A percentile compares a stretch with the other conserved stretches of the same genome.
phyloP scores from a whole-genome alignment of 202 grass and related monocot species.

The Setaria italica region DNA sequence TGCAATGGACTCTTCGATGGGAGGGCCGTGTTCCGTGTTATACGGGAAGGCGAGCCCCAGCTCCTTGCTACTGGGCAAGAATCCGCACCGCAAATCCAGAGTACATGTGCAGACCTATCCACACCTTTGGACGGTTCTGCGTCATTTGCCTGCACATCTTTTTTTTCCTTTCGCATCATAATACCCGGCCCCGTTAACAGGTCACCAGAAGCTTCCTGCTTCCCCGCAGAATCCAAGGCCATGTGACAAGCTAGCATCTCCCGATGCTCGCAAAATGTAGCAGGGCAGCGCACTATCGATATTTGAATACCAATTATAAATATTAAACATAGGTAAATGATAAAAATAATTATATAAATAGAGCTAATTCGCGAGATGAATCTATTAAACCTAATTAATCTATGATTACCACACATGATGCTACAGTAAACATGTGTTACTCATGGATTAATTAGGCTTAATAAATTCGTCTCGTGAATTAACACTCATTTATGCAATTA shows the following conservation, averaged over 20 bases:
- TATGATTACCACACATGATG: too few species aligned
- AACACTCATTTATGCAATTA: too few species aligned
- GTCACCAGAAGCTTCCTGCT: conserved; percentile 13
- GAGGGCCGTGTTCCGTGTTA: too few species aligned
- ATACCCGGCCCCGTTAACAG: neutral
- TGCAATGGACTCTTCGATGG: too few species aligned
- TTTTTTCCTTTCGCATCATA: neutral
- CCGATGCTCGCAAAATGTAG: neutral
- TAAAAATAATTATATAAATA: too few species aligned
- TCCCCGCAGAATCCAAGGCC: conserved; percentile 22
- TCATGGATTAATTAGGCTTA: too few species aligned
- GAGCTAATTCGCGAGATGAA: too few species aligned
- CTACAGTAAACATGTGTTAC: too few species aligned
- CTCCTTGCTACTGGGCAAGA: neutral
- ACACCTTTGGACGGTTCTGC: neutral
- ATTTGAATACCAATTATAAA: too few species aligned
- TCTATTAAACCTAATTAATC: too few species aligned
- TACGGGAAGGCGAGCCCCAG: neutral
- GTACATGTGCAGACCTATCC: neutral
- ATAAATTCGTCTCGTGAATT: too few species aligned
- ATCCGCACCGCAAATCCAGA: neutral
- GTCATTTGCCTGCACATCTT: neutral
- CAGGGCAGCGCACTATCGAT: neutral
- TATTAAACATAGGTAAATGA: too few species aligned
- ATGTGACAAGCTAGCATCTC: neutral